Base-by-base conservation (phyloP, 2,329 filamentous ascomycete species). In the Onygenales sp. region DNA sequence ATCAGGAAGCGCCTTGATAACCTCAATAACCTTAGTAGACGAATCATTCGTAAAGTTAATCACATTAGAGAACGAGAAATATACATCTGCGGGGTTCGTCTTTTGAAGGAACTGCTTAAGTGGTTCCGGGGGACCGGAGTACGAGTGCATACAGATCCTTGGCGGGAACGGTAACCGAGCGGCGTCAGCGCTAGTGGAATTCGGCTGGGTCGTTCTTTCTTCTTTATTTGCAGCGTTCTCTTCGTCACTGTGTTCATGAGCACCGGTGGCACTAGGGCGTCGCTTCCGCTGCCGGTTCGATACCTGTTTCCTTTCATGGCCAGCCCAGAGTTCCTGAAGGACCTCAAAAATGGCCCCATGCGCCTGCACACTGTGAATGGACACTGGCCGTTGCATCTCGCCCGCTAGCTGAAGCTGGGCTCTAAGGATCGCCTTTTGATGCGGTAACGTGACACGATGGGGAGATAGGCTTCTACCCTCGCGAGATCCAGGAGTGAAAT, bases 121-220 rank as follows among this genome's bases (percentile, higher is more conserved):
- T 35, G 85, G 79, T 54, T 93, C 84, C 9, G 82, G 76, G 5
- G 85, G 80, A 0, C 89, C 92, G 47, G 87, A 94, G 69, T 90
- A 98, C 0, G 91, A 96, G 69, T 98, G 93, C 55, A 98, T 81
- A 65, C 93, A 98, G 65, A 97, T 85, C 7, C 91, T 77, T 0
- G 91, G 90, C 3, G 93, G 91, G 61, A 86, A 97, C 0, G 87
- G 85, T 27, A 27, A 27, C 21, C 21, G 55, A 78, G 83, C 1
- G 75, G 41, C 5, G 36, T 5, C n/a, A 11, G 35, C 2, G 31
- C 31, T 32, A 11, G 61, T 59, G 61, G 51, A 45, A 17, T 7
- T 60, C 54, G 7, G 33, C 31, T 46, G 50, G 47, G 35, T 55
- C 52, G 39, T 43, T 55, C 55, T 56, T 33, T 8, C 54, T 56